Evolutionary conservation across 1,139 yeast genomes (phyloP).

Genomic region (Debaryomyces fabryi): DNA sequence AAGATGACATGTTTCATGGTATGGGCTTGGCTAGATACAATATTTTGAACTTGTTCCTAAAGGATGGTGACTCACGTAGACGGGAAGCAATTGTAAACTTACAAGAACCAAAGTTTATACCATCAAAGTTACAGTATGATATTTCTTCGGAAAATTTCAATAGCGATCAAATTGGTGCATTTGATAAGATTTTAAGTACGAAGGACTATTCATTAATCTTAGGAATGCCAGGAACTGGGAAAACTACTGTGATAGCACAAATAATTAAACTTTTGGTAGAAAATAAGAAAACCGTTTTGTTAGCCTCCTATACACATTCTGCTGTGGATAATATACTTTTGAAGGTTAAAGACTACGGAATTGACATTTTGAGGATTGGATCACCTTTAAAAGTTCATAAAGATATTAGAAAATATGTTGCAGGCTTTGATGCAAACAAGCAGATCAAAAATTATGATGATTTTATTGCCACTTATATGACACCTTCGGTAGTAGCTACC

Average conservation of each 20-base stretch:
- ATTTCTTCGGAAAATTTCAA: constrained; percentile 34
- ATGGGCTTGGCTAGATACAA: constrained; percentile 79
- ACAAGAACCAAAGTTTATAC: constrained; percentile 29
- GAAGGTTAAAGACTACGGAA: constrained; percentile 55
- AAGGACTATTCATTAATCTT: constrained; percentile 77
- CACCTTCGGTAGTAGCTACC: constrained; percentile 79
- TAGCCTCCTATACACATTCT: constrained; percentile 90
- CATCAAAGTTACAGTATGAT: not conserved
- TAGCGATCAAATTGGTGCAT: constrained; percentile 69
- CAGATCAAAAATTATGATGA: constrained; percentile 47
- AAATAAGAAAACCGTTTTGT: constrained; percentile 65
- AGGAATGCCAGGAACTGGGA: constrained; percentile 99
- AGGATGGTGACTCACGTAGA: constrained; percentile 54
- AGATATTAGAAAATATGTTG: constrained; percentile 56
- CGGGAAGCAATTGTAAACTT: constrained; percentile 67
- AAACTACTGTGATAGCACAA: constrained; percentile 87
- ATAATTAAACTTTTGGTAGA: constrained; percentile 62
- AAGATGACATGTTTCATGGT: constrained; percentile 76
- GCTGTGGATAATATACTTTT: constrained; percentile 92
- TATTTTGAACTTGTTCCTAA: constrained; percentile 63
- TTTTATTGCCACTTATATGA: constrained; percentile 47
- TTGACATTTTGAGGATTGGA: constrained; percentile 65
- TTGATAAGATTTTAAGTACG: constrained; percentile 63
- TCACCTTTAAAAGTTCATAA: constrained; percentile 60
- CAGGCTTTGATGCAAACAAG: constrained; percentile 39